Base-by-base conservation (phyloP, 495 filamentous ascomycete species). In the Penicillium waksmanii region DNA sequence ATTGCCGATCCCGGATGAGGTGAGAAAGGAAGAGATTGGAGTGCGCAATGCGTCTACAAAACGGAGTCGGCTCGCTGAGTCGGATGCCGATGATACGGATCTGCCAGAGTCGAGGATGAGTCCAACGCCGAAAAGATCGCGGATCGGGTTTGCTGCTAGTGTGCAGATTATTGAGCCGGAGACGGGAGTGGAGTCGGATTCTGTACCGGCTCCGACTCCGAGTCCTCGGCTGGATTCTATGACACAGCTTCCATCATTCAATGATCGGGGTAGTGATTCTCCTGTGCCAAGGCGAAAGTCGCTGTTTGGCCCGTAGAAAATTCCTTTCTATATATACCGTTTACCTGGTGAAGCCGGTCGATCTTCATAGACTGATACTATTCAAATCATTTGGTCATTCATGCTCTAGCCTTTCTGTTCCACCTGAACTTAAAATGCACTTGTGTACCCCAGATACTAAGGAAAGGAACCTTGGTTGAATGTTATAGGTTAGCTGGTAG, bases 1-100 rank as follows among this genome's bases (percentile, higher is more conserved):
- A 31, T 58, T 80, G 25, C 72, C 76, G 0, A 70, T 78, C 44
- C 70, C 76, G 0, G 76, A 80, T 59, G 60, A 68, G 23, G 66
- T 38, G 44, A 43, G 4, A 55, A n/a, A 12, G 27, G 11, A 2
- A 11, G 43, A 35, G 6, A 55, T 15, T 19, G 27, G 11, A 2
- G 13, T 23, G 19, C 27, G 9, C 9, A 40, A 27, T 19, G 33
- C 19, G 9, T 8, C 23, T 10, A 23, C 21, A 3, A 58, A 61
- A 31, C 58, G 51, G 12, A 17, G 25, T 34, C 53, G 10, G 8
- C 17, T 18, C 15, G 3, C 15, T 23, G 57, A 51, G 18, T 62
- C 66, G 2, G 58, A 69, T 56, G 58, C 58, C 10, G 60, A 61
- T 19, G 36, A 35, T 2, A 51, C 46, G 7, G 55, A 52, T 55